Evolutionary conservation across 352 stramenopile genomes (phyloP), one percentile per base, ranked within the genome.

Genomic region (Albugo candida): DNA sequence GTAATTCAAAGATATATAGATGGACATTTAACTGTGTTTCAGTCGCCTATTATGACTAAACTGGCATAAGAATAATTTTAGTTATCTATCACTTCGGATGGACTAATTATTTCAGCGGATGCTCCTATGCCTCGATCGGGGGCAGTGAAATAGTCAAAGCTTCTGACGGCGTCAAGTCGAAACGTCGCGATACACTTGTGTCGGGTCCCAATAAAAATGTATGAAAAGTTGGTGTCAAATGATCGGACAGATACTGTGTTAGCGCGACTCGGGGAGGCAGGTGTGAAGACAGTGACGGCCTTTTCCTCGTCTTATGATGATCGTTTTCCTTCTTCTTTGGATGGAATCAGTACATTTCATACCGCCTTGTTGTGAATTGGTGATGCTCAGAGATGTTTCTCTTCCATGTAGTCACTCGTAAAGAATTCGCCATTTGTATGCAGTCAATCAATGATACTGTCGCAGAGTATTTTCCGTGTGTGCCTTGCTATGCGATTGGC

Each of bases 341-440:
- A 82, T 18, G 72, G 72, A 4, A 74, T 84, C 52, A 65, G 72
- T 82, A 64, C 24, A 63, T 58, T 14, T n/a, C 21, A 24, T n/a
- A 5, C n/a, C 2, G 2, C 8, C 18, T 18, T 1, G 34, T 20
- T 27, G 1, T 11, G 16, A 46, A 14, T 11, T 13, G 41, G 14
- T 14, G 45, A 11, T 37, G n/a, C 36, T 27, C 13, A 20, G 3
- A 3, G 20, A 24, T 43, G 3, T 24, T 8, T 43, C 8, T 19
- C 8, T 43, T 2, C 13, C 13, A 10, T 46, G 31, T 42, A 85
- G 73, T 85, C 13, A 67, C 70, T 12, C 58, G 66, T 13, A 80
- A 76, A 44, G 70, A 83, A 54, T 85, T 85, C 63, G 66, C 74
- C 52, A 79, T 78, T 21, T 82, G 73, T 52, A 67, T 85, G 21